phyloP scores from a whole-genome alignment of 2,329 filamentous ascomycete species.

The Aspergillus intermedius region DNA sequence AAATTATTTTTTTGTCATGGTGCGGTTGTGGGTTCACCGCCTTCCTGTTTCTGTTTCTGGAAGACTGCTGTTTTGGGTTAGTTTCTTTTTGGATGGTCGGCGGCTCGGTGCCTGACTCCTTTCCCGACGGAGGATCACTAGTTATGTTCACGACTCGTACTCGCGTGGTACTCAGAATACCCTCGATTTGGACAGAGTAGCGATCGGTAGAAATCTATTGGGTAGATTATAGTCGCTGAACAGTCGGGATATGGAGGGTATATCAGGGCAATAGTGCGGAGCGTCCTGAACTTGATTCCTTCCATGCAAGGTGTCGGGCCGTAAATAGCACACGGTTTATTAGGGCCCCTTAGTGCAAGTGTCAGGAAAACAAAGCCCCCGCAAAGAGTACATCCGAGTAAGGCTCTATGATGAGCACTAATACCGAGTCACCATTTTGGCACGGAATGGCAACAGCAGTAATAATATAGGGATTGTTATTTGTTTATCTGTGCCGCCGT shows the following conservation, averaged over 20 bases:
- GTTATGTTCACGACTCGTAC: too few species aligned
- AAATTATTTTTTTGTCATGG: conserved; percentile 7
- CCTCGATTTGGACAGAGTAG: too few species aligned
- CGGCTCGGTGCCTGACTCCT: background rate
- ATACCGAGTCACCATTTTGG: too few species aligned
- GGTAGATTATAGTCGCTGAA: too few species aligned
- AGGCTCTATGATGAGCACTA: too few species aligned
- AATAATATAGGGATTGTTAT: too few species aligned
- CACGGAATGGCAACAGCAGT: too few species aligned
- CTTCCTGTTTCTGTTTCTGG: background rate
- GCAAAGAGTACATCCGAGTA: background rate
- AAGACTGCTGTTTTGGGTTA: conserved; percentile 1
- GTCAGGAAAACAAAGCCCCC: background rate
- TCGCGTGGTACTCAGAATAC: too few species aligned
- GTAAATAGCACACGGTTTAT: background rate
- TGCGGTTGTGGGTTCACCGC: background rate
- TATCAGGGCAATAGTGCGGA: background rate
- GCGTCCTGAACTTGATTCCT: background rate
- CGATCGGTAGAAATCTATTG: too few species aligned
- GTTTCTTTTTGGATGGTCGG: background rate
- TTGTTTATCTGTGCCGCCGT: too few species aligned
- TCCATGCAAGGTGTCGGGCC: background rate
- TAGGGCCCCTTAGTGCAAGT: background rate
- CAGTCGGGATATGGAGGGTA: background rate
- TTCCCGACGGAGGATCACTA: background rate